Evolutionary conservation across 345 rosid genomes (phyloP), one percentile per base, ranked within the genome.

Genomic region (Balakata baccata): DNA sequence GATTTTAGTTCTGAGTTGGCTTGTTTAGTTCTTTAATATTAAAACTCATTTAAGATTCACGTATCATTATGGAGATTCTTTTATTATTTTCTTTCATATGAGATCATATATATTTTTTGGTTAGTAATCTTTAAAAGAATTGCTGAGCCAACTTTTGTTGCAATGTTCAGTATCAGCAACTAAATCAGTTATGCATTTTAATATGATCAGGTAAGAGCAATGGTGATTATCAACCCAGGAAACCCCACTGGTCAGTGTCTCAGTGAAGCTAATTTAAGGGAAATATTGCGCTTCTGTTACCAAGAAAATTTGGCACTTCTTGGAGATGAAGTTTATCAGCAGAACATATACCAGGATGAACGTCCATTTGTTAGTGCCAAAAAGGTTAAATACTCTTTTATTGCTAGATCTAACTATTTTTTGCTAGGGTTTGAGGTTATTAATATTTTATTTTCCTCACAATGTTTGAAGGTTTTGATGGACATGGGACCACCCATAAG

Each of bases 201-300:
- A 52, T 66, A 18, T 83, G 74, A 68, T 50, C 88, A 95, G 99
- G 92, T 91, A 62, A 87, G 88, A 84, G 99, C 99, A 50, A 92
- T 95, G 99, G 99, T 95, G 74, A 92, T 95, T 74, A 95, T 95
- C 64, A 95, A 95, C 86, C 99, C 99, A 3, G 99, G 98, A n/a
- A 95, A 95, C 81, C 99, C 99, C 47, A 95, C 99, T 45, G 99
- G 99, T n/a, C 94, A 89, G 81, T 95, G 99, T 79, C 92, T 95
- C 52, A 95, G 99, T 69, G 93, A 79, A 87, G 87, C 95, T 73
- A 95, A 95, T 80, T 79, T 95, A 69, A 86, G 86, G 83, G 98
- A 92, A 86, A 92, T 92, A 73, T 70, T 95, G 80, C 78, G 20
- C 71, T 95, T 85, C 81, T 95, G 99, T 84, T 81, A 86, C 72